Percentiles rank a stretch among this genome's conserved stretches.
Evolutionary conservation across 768 basidiomycete genomes (phyloP).

Genomic region (Candolleomyces eurysporus): DNA sequence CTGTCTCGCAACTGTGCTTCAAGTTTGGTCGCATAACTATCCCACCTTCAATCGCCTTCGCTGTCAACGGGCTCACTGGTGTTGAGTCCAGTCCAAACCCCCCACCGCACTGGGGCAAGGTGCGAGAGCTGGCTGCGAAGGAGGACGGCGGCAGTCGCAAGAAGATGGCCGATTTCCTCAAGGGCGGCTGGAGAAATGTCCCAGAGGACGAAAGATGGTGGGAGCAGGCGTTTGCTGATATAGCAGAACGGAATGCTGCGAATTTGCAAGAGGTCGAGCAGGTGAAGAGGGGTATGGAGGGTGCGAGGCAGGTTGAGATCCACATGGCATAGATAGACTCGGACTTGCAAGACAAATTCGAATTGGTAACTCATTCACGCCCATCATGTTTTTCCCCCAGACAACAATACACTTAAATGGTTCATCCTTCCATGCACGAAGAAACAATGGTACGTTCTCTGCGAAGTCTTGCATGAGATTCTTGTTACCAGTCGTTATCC

Average conservation of each 20-base stretch:
- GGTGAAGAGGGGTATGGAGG: constrained; percentile 1
- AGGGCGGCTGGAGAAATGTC: constrained; percentile 61
- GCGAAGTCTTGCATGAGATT: too few relatives aligned
- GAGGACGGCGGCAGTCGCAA: constrained; percentile 33
- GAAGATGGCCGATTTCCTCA: constrained; percentile 45
- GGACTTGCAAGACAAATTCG: too few relatives aligned
- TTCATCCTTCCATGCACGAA: too few relatives aligned
- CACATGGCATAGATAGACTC: too few relatives aligned
- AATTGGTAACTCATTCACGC: too few relatives aligned
- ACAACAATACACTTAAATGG: too few relatives aligned
- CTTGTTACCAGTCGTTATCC: too few relatives aligned
- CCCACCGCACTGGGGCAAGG: constrained; percentile 49
- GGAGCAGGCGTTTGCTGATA: constrained; percentile 55
- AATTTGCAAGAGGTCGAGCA: not conserved
- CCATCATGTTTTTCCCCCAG: too few relatives aligned
- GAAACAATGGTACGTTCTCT: too few relatives aligned
- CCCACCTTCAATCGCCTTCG: constrained; percentile 63
- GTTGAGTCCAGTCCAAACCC: constrained; percentile 38
- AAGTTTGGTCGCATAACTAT: constrained; percentile 67
- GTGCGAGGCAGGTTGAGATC: not conserved
- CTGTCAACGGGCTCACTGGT: constrained; percentile 50
- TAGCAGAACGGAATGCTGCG: constrained; percentile 34
- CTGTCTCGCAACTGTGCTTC: constrained; percentile 64
- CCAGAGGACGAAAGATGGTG: constrained; percentile 63
- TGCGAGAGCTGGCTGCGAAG: constrained; percentile 33